Base-by-base conservation (phyloP, 2,329 filamentous ascomycete genomes). In the Ascochyta viciae-villosae region DNA sequence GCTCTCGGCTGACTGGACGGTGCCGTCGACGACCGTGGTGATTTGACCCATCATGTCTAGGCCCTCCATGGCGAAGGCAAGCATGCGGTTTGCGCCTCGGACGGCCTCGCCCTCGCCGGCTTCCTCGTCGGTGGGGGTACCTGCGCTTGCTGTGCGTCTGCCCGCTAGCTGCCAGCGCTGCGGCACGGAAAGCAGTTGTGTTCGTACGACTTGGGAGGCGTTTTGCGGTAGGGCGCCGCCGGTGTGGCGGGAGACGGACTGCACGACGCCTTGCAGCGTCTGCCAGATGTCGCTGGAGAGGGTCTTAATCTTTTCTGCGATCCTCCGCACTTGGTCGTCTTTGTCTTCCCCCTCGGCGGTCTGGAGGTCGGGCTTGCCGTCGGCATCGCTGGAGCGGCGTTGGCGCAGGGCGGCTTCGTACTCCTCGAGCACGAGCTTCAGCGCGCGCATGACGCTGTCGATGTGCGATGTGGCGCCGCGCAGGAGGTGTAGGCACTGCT, bases 31-130 rank as follows among this genome's bases (percentile, higher is more conserved):
- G 2, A 97, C 91, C 5, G 88, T 87, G 37, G 88, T 95, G 45
- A 99, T 92, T 74, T 97, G 92, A 1, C 87, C 85, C 83, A 98
- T 92, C 89, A 98, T 96, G 65, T 97, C 92, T 13, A 98, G 81
- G 0, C 93, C 92, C 73, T 98, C 94, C 68, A 89, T 90, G 6
- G 94, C 94, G 47, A 98, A 86, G 1, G 95, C 87, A 12, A 98
- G 79, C 52, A 96, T 92, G 37, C 89, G 84, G 64, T 92, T 89
- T 0, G 91, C 92, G 47, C 79, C 80, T 8, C 81, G 76, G 10
- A 81, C 82, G 16, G 83, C 82, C 33, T 73, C 71, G n/a, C 69
- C 71, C 1, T 49, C 55, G 10, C 50, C 43, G 27, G 63, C 60
- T 5, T 60, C 60, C 26, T 58, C 56, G 15, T 57, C 59, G 4